Conservation (phyloP, 2,329 filamentous ascomycete species). For the Boeremia exigua region DNA sequence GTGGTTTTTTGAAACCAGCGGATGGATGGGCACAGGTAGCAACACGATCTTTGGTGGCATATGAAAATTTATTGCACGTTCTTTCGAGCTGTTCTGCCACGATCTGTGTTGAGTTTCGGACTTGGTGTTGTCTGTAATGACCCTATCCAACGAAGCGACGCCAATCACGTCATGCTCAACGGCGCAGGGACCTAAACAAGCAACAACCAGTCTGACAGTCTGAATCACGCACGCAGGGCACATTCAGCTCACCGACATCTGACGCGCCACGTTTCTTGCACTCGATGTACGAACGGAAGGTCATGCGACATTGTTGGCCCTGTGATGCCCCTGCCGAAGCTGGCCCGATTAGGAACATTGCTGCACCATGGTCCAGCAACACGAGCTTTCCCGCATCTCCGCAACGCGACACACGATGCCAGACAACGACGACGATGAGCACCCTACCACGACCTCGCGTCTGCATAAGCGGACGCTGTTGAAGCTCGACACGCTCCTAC, state of each 20-base stretch:
- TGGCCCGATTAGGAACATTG: constrained; percentile 1
- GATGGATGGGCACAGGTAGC: not conserved
- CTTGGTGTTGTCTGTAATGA: too few species aligned
- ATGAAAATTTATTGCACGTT: not conserved
- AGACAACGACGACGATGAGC: constrained; percentile 7
- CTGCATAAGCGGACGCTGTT: constrained; percentile 49
- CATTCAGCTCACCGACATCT: not conserved
- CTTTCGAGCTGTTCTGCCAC: too few species aligned
- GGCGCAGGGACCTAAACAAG: constrained; percentile 4
- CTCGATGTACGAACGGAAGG: not conserved
- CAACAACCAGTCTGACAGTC: not conserved
- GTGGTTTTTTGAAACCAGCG: constrained; percentile 2
- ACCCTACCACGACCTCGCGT: not conserved
- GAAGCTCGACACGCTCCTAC: constrained; percentile 58
- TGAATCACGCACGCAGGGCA: not conserved
- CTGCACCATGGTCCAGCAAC: constrained; percentile 4
- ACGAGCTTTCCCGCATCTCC: constrained; percentile 9
- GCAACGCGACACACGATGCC: constrained; percentile 3
- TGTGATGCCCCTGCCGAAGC: constrained; percentile 6
- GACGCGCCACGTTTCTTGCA: not conserved
- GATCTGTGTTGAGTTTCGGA: too few species aligned
- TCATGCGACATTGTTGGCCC: constrained; percentile 7
- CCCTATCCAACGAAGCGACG: not conserved
- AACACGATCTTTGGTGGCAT: not conserved
- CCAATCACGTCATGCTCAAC: constrained; percentile 6